A percentile compares a stretch with the other conserved stretches of the same genome.
phyloP scores from a whole-genome alignment of 129 eudicot species.

The Artemisia tridentata region DNA sequence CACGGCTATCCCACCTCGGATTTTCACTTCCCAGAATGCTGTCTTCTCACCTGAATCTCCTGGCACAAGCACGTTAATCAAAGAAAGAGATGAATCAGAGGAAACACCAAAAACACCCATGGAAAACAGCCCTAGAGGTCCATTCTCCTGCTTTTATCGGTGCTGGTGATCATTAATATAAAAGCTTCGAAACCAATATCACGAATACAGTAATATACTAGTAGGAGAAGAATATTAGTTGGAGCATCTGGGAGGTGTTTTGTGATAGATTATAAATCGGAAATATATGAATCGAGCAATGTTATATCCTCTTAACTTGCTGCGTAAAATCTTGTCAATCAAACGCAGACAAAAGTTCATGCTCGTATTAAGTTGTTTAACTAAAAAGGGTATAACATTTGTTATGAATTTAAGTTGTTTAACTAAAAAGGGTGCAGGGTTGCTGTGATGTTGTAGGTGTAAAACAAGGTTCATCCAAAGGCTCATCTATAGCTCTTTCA shows the following conservation, averaged over 20 bases:
- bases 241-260: too few relatives aligned
- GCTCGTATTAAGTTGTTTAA: too few relatives aligned
- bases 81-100: constrained; percentile 8
- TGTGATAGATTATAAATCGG: constrained; percentile 15
- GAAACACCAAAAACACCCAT: constrained; percentile 54
- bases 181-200: too few relatives aligned
- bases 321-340: too few relatives aligned
- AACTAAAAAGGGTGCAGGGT: constrained; percentile 21
- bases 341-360: too few relatives aligned
- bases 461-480: constrained; percentile 59
- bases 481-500: constrained; percentile 26
- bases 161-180: constrained; percentile 35
- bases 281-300: background rate
- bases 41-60: constrained; percentile 67
- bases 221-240: too few relatives aligned
- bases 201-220: too few relatives aligned
- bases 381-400: background rate
- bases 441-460: constrained; percentile 35
- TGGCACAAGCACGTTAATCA: constrained; percentile 66
- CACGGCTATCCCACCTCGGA: constrained; percentile 43
- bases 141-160: constrained; percentile 60
- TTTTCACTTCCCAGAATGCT: constrained; percentile 51
- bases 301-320: background rate
- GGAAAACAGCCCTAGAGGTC: constrained; percentile 45
- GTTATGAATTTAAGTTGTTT: background rate